These are phyloP conservation scores for Polyporus arcularius DNA, from an alignment of 768 basidiomycete species.

Conservation along the genomic window DNA sequence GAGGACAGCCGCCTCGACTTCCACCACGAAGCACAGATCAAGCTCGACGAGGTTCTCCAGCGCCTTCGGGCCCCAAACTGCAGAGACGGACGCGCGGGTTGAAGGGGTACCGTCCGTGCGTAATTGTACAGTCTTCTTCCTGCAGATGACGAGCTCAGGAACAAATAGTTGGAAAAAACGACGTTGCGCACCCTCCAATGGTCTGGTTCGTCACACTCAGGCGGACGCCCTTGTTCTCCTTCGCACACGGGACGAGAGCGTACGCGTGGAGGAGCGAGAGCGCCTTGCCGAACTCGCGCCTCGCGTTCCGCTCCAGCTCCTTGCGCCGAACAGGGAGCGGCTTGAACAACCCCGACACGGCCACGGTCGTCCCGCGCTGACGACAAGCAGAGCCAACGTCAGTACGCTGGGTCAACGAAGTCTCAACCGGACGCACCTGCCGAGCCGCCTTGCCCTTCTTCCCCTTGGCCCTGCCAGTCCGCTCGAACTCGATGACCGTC, in stretches of 20 bases:
- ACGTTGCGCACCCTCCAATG: conserved; percentile 63
- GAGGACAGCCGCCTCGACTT: conserved; percentile 57
- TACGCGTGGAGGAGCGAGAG: conserved; percentile 84
- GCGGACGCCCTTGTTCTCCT: conserved; percentile 61
- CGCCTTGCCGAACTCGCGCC: conserved; percentile 88
- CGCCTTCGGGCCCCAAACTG: conserved; percentile 85
- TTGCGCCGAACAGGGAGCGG: conserved; percentile 89
- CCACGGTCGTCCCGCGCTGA: conserved; percentile 87
- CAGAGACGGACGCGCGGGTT: conserved; percentile 60
- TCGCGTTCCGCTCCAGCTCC: conserved; percentile 85
- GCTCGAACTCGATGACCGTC: conserved; percentile 71
- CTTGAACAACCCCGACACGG: conserved; percentile 69
- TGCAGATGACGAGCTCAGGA: conserved; percentile 24
- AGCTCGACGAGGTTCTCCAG: conserved; percentile 77
- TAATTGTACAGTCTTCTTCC: conserved; percentile 68
- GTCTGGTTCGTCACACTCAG: conserved; percentile 70
- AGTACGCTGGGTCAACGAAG: background rate
- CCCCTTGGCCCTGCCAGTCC: conserved; percentile 59
- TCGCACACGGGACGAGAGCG: conserved; percentile 78
- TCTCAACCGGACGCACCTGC: conserved; percentile 50
- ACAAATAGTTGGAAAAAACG: background rate
- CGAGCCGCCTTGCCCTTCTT: conserved; percentile 65
- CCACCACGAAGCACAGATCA: conserved; percentile 66
- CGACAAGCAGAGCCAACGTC: background rate
- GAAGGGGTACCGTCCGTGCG: conserved; percentile 70